Evolutionary conservation across 1,139 yeast genomes (phyloP), one percentile per base, ranked within the genome.

Genomic region (Debaryomyces sp.): DNA sequence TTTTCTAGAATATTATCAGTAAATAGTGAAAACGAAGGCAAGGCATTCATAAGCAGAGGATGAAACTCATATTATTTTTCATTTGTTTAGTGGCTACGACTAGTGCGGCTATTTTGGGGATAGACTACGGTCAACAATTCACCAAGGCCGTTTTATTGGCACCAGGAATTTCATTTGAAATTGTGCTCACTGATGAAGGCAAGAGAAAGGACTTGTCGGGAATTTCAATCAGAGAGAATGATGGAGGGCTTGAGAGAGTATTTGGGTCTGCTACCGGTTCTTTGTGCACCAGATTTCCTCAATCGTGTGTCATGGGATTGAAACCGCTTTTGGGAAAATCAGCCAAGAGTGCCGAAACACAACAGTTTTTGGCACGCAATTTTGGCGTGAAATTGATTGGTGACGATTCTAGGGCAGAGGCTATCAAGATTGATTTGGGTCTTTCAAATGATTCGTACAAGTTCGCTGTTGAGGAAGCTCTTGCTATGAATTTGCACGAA

Each of bases 71-170:
- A 23, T 27, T 23, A 18, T 44, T 39, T 45, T 55, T 40, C 38
- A 49, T 54, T 40, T 59, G 47, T 37, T 49, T 58, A n/a, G 30
- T 63, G 15, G 48, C 59, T 3, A 49, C 48, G 2, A 60, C 63
- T 1, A 54, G 64, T 2, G 80, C 81, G 7, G 96, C 96, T 2
- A 80, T 94, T 15, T 71, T 94, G 44, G 98, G 97, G 24, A 75
- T 94, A 41, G 99, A 94, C 66, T 86, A 81, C 62, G 99, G 99
- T 47, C 87, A 89, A 51, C 96, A 91, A 62, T 88, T 78, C 73
- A 83, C 94, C 33, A 94, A 95, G 65, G 90, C 96, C 1, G 89
- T 87, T 44, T 74, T 94, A 46, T 87, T 95, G 43, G 97, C 97
- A 0, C 98, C 98, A 0, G 90, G 92, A 8, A 82, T 91, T 27